These are phyloP conservation scores for Ichthyophonus hoferi DNA, from an alignment of 208 protist genomes.

Conservation along the genomic window DNA sequence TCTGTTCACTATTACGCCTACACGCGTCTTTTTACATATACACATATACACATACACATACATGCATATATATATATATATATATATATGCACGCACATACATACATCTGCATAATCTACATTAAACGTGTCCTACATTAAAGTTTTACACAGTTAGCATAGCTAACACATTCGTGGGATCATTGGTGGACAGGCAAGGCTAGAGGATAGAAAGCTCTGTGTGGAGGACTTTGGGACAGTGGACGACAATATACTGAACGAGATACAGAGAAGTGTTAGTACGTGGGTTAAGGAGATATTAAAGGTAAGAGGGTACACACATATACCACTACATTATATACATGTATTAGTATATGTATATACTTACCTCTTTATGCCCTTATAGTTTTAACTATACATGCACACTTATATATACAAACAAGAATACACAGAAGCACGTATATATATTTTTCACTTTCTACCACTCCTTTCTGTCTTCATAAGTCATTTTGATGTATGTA, in stretches of 20 bases:
- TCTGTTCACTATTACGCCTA: neutral
- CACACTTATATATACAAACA: neutral
- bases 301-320: constrained; percentile 36
- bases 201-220: neutral
- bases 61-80: neutral
- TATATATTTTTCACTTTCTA: no score
- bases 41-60: neutral
- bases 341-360: no score
- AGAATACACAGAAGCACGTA: neutral
- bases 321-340: neutral
- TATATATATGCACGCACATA: neutral
- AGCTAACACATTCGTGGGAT: no score
- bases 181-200: no score
- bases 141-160: no score
- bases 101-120: neutral
- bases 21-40: neutral
- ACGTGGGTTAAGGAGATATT: constrained; percentile 67
- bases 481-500: no score
- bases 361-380: neutral
- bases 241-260: constrained; percentile 50
- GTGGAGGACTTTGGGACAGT: constrained; percentile 32
- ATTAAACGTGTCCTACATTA: no score
- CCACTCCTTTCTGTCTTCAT: no score
- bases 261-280: constrained; percentile 53
- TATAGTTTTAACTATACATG: neutral